Evolutionary conservation across 768 basidiomycete species (phyloP), one percentile per base, ranked within the genome.

Genomic region (Mycena polygramma): DNA sequence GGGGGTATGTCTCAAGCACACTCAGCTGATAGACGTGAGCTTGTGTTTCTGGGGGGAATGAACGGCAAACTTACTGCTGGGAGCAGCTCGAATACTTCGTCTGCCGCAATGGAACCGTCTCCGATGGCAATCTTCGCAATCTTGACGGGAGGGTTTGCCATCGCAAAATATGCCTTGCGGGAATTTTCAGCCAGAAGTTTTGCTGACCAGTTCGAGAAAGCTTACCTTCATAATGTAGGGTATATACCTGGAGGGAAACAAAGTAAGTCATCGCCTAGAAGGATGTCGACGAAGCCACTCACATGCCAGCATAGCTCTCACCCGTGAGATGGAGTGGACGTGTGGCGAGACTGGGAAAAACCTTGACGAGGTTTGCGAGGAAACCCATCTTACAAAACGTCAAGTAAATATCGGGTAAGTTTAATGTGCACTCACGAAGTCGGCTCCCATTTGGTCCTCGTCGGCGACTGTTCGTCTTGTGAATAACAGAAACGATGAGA

Each of bases 281-380:
- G 10, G 22, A 57, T 57, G 61, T 48, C n/a, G 43, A 41, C 24
- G 76, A 88, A 73, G 89, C n/a, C 62, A 93, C 92, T 73, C 91
- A 93, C 68, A 85, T 85, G 36, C 93, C 93, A 17, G 93, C 88
- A 77, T 93, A 94, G 74, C 90, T 92, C 79, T 94, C 93, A 7
- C 93, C 93, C 0, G 88, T 89, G 45, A 94, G 75, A 77, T 90
- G 81, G 43, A 94, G 84, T 19, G 93, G 93, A 36, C 93, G 88
- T 1, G 81, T 87, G 17, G 87, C 87, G 26, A 94, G 83, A 73
- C 85, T 84, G 20, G 93, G 93, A 79, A 94, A 94, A 13, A 93
- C 89, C 73, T 90, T 90, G 75, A 93, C 90, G 4, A 93, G 81
- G 75, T 94, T 94, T 35, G 78, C 79, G 52, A 94, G 77, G 77